Percentiles rank a stretch among this genome's conserved stretches.
Evolutionary conservation across 2,329 filamentous ascomycete species (phyloP).

Genomic region (Hypoxylon sp.): DNA sequence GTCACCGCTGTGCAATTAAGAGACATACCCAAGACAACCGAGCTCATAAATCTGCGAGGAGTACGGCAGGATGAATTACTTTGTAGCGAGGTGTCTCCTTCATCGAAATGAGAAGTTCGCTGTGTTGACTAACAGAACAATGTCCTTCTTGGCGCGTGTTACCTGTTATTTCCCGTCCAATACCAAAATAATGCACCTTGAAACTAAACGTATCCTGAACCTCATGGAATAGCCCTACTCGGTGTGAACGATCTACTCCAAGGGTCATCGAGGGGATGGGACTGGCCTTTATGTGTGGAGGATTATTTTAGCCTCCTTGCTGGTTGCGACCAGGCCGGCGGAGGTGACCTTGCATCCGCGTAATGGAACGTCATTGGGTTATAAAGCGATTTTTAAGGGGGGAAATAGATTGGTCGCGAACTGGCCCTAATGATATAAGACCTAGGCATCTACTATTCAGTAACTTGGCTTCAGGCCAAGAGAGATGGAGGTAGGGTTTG

Average conservation of each 20-base stretch:
- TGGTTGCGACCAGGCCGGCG: constrained; percentile 13
- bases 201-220: constrained; percentile 16
- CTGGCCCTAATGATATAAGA: constrained; percentile 14
- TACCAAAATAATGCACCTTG: not conserved
- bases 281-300: constrained; percentile 27
- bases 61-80: constrained; percentile 24
- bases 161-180: constrained; percentile 13
- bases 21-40: constrained; percentile 43
- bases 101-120: constrained; percentile 1
- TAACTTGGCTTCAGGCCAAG: constrained; percentile 7
- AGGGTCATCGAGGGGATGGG: constrained; percentile 21
- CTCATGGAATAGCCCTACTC: constrained; percentile 5
- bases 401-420: constrained; percentile 9
- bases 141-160: constrained; percentile 11
- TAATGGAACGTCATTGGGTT: constrained; percentile 10
- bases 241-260: constrained; percentile 24
- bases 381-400: constrained; percentile 1
- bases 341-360: constrained; percentile 20
- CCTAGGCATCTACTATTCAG: constrained; percentile 14
- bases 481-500: constrained; percentile 16
- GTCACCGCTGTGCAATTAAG: constrained; percentile 43
- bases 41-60: constrained; percentile 31
- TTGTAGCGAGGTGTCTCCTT: constrained; percentile 15
- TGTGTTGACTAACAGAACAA: constrained; percentile 5
- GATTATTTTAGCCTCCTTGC: constrained; percentile 28